Conservation (phyloP, 2,329 filamentous ascomycete genomes). For the Endoconidiophora polonica region DNA sequence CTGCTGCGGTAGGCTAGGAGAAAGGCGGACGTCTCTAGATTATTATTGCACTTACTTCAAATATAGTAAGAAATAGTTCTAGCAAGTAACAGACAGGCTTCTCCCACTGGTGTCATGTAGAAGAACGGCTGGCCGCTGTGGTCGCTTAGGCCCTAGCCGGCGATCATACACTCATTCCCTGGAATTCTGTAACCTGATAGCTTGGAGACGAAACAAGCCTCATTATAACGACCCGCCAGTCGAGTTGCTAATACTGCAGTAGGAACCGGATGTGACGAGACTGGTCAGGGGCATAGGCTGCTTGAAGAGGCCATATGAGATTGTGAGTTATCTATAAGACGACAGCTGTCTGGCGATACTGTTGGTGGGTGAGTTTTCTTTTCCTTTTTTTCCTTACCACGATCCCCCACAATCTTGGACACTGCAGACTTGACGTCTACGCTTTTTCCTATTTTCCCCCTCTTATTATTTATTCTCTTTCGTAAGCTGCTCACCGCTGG, state of each 20-base stretch:
- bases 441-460: background rate
- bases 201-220: slow-evolving; percentile 1
- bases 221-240: background rate
- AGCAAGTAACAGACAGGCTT: too few relatives aligned
- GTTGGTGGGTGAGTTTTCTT: background rate
- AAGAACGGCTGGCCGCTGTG: too few relatives aligned
- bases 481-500: slow-evolving; percentile 8
- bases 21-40: too few relatives aligned
- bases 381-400: background rate
- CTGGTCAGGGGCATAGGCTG: background rate
- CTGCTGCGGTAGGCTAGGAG: too few relatives aligned
- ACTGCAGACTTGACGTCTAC: slow-evolving; percentile 6
- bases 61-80: too few relatives aligned
- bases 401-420: slow-evolving; percentile 1
- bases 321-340: background rate
- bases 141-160: background rate
- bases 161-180: background rate
- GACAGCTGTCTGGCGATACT: background rate
- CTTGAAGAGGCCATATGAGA: background rate
- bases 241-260: background rate
- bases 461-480: slow-evolving; percentile 1
- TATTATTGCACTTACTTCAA: too few relatives aligned
- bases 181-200: background rate
- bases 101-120: too few relatives aligned
- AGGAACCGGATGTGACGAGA: background rate